Evolutionary conservation across 116 monocot genomes (phyloP), one percentile per base, ranked within the genome.

Genomic region (Phalaenopsis hybrid): DNA sequence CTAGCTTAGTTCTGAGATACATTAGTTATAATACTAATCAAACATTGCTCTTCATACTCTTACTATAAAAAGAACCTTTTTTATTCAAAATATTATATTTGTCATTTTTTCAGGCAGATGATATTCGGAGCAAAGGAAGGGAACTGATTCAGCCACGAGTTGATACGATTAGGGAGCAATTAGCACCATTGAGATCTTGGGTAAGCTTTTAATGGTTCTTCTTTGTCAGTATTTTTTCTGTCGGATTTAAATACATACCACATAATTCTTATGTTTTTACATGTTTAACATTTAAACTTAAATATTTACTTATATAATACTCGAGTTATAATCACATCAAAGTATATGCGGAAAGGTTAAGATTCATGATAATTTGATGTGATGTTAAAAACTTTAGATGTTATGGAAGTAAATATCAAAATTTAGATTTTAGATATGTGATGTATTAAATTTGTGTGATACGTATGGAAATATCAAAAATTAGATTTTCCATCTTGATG

Each of bases 181-280:
- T 95, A 76, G 81, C 45, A 44, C 95, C 95, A 37, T 33, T 95
- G 25, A 85, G 86, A 82, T 65, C 73, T 84, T 89, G 93, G 95
- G 95, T 95, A 83, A 37, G 80, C 33, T 0, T 57, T 21, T 17
- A 49, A 69, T 69, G 55, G 2, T 44, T 3, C 44, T 3, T 78
- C 49, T 20, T 37, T 15, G 52, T 3, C 28, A 8, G 21, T 51
- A 57, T 58, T 37, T 41, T 13, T 58, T 58, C 13, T 58, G 20
- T 13, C 16, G 12, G 4, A 58, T 48, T 48, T 48, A 7, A 6
- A 48, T 48, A 18, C 58, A 37, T 37, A 37, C 37, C 37, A 37
- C 37, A 3, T 3, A 37, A 37, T 37, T 37, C 37, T 37, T 37
- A 37, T 37, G 37, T 37, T 2, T 37, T 37, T 37, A 37, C 37